A percentile compares a stretch with the other conserved stretches of the same genome.
phyloP scores from a whole-genome alignment of 192 early-diverging fungal genomes.

The Polychytrium aggregatum region DNA sequence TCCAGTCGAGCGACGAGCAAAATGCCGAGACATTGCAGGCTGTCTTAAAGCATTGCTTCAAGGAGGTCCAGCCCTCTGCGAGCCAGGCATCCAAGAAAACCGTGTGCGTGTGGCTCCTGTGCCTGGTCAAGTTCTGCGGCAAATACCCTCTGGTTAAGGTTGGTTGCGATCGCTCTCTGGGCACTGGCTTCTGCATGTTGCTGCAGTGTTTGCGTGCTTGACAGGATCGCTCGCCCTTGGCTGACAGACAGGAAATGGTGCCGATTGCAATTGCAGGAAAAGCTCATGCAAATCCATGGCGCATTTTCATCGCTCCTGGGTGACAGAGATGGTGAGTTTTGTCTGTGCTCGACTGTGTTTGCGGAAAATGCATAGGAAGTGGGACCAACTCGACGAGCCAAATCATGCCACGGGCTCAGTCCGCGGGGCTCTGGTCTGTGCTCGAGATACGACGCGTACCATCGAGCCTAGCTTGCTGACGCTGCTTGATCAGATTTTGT shows the following conservation, averaged over 20 bases:
- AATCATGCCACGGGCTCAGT: no score
- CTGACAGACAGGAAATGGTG: no score
- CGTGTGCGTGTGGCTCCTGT: slow-evolving; percentile 68
- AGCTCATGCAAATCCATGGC: slow-evolving; percentile 58
- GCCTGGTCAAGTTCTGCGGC: slow-evolving; percentile 62
- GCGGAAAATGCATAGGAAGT: no score
- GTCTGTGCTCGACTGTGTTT: no score
- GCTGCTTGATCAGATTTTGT: slow-evolving; percentile 44
- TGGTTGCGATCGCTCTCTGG: neutral
- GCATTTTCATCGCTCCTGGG: slow-evolving; percentile 64
- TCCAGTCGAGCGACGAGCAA: no score
- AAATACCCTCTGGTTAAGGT: slow-evolving; percentile 15
- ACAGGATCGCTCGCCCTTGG: neutral
- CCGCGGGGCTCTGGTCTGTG: no score
- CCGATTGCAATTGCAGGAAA: no score
- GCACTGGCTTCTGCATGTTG: no score
- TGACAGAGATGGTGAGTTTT: slow-evolving; percentile 73
- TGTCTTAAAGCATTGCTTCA: slow-evolving; percentile 42
- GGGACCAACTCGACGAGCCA: no score
- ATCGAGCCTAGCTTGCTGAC: no score
- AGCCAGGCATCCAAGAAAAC: slow-evolving; percentile 51
- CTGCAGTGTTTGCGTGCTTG: neutral
- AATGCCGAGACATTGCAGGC: slow-evolving; percentile 21
- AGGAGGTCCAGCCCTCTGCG: slow-evolving; percentile 36
- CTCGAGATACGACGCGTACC: no score